Base-by-base conservation (phyloP, 768 basidiomycete species). In the Terana coerulea region DNA sequence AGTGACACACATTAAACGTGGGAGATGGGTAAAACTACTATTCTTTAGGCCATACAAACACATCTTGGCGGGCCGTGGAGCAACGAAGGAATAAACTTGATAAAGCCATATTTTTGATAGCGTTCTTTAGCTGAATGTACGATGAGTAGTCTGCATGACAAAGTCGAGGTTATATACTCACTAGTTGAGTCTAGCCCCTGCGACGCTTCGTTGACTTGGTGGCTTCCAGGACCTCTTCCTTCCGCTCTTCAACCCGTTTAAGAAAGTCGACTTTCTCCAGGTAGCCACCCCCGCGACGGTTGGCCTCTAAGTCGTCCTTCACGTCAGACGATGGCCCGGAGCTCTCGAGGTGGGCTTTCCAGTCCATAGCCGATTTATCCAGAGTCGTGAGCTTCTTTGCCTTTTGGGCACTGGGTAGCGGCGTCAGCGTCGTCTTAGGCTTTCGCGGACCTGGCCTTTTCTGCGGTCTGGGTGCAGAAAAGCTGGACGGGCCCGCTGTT, bases 311-410 rank as follows among this genome's bases (percentile, higher is more conserved):
- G 54, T 89, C 86, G 57, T 90, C 84, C 53, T 80, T 76, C 8
- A 84, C 61, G 3, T 72, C 76, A 0, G 72, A 51, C 17, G 64
- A 61, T 22, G 66, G 60, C 2, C 34, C 54, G 45, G 76, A 67
- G 0, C 75, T 54, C 17, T 74, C 66, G 12, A 90, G 67, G 58
- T 92, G 89, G 0, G 79, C 67, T 25, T 76, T 75, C 91, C 91
- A 94, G 63, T 94, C 91, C 79, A 94, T 81, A 11, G 86, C 81
- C 0, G 88, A 90, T 65, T 92, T 93, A 55, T 91, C 89, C 12
- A 94, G 73, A 22, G 89, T 92, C 21, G 86, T 83, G 7, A 94
- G 73, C 67, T 88, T 92, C 64, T 86, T 89, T 1, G 82, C 72
- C 61, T 84, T 89, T 31, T 67, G 70, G 0, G 73, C 53, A 7